Evolutionary conservation across 1,284 basidiomycete genomes (phyloP), one percentile per base, ranked within the genome.

Genomic region (Puccinia triticina): DNA sequence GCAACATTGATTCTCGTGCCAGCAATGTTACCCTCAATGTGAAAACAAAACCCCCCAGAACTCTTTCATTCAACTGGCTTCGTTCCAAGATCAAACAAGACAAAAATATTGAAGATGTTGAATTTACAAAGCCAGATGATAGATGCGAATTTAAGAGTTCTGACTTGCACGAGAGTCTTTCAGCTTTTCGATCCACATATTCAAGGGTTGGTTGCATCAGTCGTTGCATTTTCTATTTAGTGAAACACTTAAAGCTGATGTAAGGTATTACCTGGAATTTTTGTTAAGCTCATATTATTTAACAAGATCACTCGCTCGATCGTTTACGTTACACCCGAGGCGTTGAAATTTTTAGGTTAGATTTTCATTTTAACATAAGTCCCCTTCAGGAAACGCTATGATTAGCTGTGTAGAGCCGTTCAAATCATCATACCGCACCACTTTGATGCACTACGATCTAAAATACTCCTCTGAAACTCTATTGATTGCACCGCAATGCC

Each of bases 261-360:
- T 3, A 61, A 46, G 0, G 34, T 61, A 1, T 50, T 48, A 32
- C 16, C 12, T 53, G n/a, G 23, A 26, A 66, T 37, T 48, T n/a
- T 48, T 40, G 2, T 40, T 32, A 29, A 82, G 80, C 71, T 82
- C 34, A 74, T 82, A 3, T 34, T 82, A 16, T 82, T 82, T 21
- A 82, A 55, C n/a, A 46, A 76, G 46, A 37, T 21, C 3, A 26
- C 40, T 14, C 57, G 64, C 43, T 48, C 40, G 0, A 76, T 82
- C 29, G 14, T 75, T n/a, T 82, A 76, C 29, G 48, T 69, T 12
- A 75, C 80, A 18, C 50, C 50, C 46, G 72, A 69, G 23, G 80
- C 80, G n/a, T 29, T 82, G 12, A 43, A 76, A 23, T 82, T 82
- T 53, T 21, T 82, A 50, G 80, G 80, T 82, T 29, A 26, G 77